Percentiles rank a stretch among this genome's conserved stretches.
Conservation (phyloP, 1,284 basidiomycete species). For the Chalciporus sp. region DNA sequence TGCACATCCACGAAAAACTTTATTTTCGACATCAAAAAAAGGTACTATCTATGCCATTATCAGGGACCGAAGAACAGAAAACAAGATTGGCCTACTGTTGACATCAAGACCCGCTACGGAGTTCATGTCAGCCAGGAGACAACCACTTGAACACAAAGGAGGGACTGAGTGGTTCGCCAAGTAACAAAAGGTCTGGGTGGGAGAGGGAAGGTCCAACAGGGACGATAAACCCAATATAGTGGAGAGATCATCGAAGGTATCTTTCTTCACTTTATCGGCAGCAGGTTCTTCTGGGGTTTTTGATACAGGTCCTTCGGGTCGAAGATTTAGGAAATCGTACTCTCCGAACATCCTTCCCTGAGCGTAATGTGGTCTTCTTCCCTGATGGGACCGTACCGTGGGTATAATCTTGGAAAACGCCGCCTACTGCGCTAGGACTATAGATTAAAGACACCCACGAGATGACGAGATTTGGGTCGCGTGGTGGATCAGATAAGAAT, state of each 20-base stretch:
- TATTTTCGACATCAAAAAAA: too few relatives aligned
- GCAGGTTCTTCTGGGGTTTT: slow-evolving; percentile 23
- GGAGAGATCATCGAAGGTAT: slow-evolving; percentile 53
- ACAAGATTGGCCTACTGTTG: slow-evolving; percentile 56
- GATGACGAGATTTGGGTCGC: slow-evolving; percentile 54
- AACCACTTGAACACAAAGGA: slow-evolving; percentile 6
- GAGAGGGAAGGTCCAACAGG: slow-evolving; percentile 81
- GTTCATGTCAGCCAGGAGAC: slow-evolving; percentile 3
- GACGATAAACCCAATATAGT: slow-evolving; percentile 55
- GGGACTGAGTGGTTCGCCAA: slow-evolving; percentile 85
- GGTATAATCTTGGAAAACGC: slow-evolving; percentile 90
- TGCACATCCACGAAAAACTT: too few relatives aligned
- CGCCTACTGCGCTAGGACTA: slow-evolving; percentile 53
- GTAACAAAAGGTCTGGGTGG: slow-evolving; percentile 70
- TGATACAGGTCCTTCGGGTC: slow-evolving; percentile 22
- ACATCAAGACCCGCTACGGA: slow-evolving; percentile 73
- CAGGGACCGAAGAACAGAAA: slow-evolving; percentile 60
- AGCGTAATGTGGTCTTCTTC: slow-evolving; percentile 82
- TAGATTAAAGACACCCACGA: slow-evolving; percentile 77
- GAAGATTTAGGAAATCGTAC: slow-evolving; percentile 36
- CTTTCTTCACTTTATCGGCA: slow-evolving; percentile 24
- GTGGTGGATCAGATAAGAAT: slow-evolving; percentile 47
- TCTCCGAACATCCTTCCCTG: slow-evolving; percentile 70
- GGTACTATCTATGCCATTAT: too few relatives aligned
- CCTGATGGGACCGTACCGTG: slow-evolving; percentile 83